phyloP scores from a whole-genome alignment of 169 alveolate genomes.

The Babesia ovis region DNA sequence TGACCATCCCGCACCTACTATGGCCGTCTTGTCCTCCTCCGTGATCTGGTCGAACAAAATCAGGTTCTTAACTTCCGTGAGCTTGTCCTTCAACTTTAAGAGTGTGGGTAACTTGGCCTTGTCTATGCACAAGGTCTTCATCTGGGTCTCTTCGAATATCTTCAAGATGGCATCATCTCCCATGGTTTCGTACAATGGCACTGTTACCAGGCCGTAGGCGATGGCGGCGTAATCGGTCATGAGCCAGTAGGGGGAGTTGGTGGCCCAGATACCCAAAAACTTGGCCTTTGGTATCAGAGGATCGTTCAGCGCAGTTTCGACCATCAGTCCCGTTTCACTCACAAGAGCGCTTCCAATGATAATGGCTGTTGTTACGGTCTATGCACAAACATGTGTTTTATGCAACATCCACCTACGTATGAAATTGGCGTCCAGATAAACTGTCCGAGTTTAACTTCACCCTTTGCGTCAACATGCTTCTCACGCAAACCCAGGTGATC shows the following conservation, averaged over 20 bases:
- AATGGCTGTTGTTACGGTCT: slow-evolving; percentile 24
- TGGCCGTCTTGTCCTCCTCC: slow-evolving; percentile 31
- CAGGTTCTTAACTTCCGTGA: slow-evolving; percentile 39
- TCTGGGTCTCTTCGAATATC: slow-evolving; percentile 57
- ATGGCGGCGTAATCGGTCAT: slow-evolving; percentile 73
- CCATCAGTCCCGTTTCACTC: slow-evolving; percentile 22
- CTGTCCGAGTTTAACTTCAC: slow-evolving; percentile 41
- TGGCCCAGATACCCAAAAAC: slow-evolving; percentile 77
- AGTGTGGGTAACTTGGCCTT: slow-evolving; percentile 65
- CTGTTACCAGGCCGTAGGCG: slow-evolving; percentile 74
- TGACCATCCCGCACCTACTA: slow-evolving; percentile 9
- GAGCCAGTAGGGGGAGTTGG: slow-evolving; percentile 77
- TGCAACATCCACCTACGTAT: slow-evolving; percentile 5
- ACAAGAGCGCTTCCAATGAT: slow-evolving; percentile 61
- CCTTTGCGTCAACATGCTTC: slow-evolving; percentile 30
- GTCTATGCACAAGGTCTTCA: slow-evolving; percentile 73
- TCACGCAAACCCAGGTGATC: slow-evolving; percentile 50
- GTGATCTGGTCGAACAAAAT: slow-evolving; percentile 62
- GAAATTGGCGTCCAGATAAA: slow-evolving; percentile 40
- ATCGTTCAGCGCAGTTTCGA: slow-evolving; percentile 29
- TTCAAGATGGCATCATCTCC: slow-evolving; percentile 69
- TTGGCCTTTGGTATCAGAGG: slow-evolving; percentile 29
- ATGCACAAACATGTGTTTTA: no score
- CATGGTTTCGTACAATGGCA: slow-evolving; percentile 77
- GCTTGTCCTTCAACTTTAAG: slow-evolving; percentile 33